A percentile compares a stretch with the other conserved stretches of the same genome.
Conservation (phyloP, 306 rosid genomes). For the Acacia crassicarpa region DNA sequence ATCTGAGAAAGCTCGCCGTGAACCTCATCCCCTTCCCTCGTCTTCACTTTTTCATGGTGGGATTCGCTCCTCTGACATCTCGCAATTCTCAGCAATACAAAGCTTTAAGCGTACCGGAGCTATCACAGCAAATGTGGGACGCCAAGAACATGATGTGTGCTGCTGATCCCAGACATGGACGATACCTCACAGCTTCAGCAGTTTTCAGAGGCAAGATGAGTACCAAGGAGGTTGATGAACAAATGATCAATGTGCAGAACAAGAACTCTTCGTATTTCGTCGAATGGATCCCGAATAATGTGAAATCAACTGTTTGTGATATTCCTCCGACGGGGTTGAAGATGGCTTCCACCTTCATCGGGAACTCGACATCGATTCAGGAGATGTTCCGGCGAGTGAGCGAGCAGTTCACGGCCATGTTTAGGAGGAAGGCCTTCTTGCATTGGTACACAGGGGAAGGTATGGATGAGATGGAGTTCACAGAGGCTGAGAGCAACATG, state of each 20-base stretch:
- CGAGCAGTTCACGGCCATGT: slow-evolving; percentile 78
- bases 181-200: slow-evolving; percentile 68
- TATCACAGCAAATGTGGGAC: slow-evolving; percentile 81
- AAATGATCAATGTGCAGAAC: slow-evolving; percentile 72
- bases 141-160: slow-evolving; percentile 81
- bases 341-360: slow-evolving; percentile 69
- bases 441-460: slow-evolving; percentile 82
- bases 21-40: slow-evolving; percentile 76
- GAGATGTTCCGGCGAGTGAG: slow-evolving; percentile 74
- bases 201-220: slow-evolving; percentile 76
- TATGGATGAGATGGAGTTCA: slow-evolving; percentile 80
- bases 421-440: slow-evolving; percentile 76
- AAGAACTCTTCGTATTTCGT: slow-evolving; percentile 73
- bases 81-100: slow-evolving; percentile 68
- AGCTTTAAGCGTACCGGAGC: slow-evolving; percentile 62
- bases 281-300: slow-evolving; percentile 77
- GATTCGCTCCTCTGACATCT: slow-evolving; percentile 74
- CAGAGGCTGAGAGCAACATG: slow-evolving; percentile 77
- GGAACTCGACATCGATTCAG: slow-evolving; percentile 69
- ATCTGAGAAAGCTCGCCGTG: slow-evolving; percentile 64
- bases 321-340: slow-evolving; percentile 71
- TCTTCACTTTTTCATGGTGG: slow-evolving; percentile 77
- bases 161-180: slow-evolving; percentile 70
- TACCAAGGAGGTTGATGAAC: slow-evolving; percentile 73
- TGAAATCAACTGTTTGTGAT: slow-evolving; percentile 72